Conservation (phyloP, 73 alveolate genomes). For the Uronychia binucleata region DNA sequence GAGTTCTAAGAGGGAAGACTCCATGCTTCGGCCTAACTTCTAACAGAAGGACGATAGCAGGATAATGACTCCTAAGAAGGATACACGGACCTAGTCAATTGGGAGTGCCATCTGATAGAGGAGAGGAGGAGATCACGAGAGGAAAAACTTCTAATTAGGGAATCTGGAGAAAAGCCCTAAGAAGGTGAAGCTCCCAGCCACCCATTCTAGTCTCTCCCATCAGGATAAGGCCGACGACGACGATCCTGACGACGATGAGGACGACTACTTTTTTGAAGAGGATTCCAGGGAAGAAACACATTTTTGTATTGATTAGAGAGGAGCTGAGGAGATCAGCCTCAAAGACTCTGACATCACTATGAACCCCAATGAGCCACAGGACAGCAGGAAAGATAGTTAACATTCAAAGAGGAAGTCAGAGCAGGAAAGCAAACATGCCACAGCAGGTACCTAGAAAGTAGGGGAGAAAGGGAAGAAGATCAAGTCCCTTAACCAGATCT, state of each 20-base stretch:
- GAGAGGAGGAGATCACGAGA: neutral
- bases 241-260: neutral
- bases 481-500: neutral
- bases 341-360: neutral
- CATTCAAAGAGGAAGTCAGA: neutral
- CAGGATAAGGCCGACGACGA: neutral
- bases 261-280: too few species aligned
- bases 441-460: too few species aligned
- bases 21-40: neutral
- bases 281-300: too few species aligned
- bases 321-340: neutral
- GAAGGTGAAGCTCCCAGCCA: neutral
- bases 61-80: neutral
- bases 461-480: neutral
- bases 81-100: neutral
- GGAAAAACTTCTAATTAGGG: neutral
- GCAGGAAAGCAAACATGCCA: neutral
- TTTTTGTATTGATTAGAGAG: too few species aligned
- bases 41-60: neutral
- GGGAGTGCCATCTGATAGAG: neutral
- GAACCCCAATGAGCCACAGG: neutral
- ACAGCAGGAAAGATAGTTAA: neutral
- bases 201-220: neutral
- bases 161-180: neutral
- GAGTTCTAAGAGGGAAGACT: neutral